Percentiles rank a stretch among this genome's conserved stretches.
These are phyloP conservation scores for Eimeria sp. DNA, from an alignment of 169 alveolate species.

Conservation along the genomic window DNA sequence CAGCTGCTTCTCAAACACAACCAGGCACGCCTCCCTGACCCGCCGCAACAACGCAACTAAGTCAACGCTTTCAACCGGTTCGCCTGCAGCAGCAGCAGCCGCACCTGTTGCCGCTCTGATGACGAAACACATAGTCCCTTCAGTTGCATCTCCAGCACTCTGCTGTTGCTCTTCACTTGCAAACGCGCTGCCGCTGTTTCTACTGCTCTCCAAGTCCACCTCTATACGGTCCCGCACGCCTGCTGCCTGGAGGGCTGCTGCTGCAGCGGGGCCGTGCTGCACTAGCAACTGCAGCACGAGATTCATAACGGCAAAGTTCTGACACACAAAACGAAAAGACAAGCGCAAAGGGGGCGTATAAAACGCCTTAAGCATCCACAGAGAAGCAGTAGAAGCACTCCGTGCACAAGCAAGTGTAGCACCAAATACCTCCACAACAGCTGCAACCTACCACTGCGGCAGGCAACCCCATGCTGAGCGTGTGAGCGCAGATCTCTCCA, in stretches of 20 bases:
- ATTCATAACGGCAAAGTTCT: slow-evolving; percentile 62
- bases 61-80: neutral
- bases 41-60: slow-evolving; percentile 25
- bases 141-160: neutral
- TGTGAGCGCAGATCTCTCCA: slow-evolving; percentile 61
- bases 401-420: neutral
- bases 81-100: slow-evolving; percentile 48
- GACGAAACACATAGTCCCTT: neutral
- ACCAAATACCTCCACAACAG: neutral
- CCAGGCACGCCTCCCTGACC: neutral
- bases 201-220: neutral
- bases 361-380: neutral
- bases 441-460: slow-evolving; percentile 26
- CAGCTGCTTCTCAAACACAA: slow-evolving; percentile 29
- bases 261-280: slow-evolving; percentile 59
- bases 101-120: slow-evolving; percentile 19
- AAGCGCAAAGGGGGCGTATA: neutral
- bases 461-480: slow-evolving; percentile 28
- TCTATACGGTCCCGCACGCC: slow-evolving; percentile 66
- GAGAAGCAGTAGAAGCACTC: neutral
- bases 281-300: slow-evolving; percentile 69
- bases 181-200: slow-evolving; percentile 4
- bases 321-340: neutral
- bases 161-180: neutral
- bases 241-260: slow-evolving; percentile 63